Percentiles rank a stretch among this genome's conserved stretches.
phyloP scores from a whole-genome alignment of 192 early-diverging fungal species.

The Spinellus fusiger region DNA sequence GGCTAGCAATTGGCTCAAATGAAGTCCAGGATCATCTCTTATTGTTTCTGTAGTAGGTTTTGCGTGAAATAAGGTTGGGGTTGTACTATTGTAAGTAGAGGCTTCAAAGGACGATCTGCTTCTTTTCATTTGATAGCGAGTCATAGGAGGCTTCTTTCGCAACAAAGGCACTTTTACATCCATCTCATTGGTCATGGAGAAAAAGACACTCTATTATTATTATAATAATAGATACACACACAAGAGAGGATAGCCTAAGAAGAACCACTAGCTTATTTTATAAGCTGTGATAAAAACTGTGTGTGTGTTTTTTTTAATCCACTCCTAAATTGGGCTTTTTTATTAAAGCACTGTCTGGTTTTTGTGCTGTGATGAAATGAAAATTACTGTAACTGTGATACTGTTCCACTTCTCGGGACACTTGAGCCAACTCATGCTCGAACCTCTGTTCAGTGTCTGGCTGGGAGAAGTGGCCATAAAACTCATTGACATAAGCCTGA shows the following conservation, averaged over 20 bases:
- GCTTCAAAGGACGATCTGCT: conserved; percentile 20
- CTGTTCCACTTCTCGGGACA: conserved; percentile 14
- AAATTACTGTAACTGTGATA: conserved; percentile 19
- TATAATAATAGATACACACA: too few relatives aligned
- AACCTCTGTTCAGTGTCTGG: not conserved
- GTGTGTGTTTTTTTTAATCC: not conserved
- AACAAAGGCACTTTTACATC: not conserved
- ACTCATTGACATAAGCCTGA: conserved; percentile 9
- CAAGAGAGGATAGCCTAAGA: too few relatives aligned
- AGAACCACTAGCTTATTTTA: too few relatives aligned
- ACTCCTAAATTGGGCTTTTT: not conserved
- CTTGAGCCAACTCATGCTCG: not conserved
- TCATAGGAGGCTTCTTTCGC: conserved; percentile 12
- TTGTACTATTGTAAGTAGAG: conserved; percentile 11
- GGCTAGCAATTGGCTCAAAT: conserved; percentile 19
- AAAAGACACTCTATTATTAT: too few relatives aligned
- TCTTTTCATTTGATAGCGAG: not conserved
- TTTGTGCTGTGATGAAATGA: conserved; percentile 18
- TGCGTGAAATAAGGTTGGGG: not conserved
- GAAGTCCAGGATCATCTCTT: conserved; percentile 6
- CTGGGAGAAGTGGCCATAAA: not conserved
- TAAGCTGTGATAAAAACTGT: too few relatives aligned
- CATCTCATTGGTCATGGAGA: too few relatives aligned
- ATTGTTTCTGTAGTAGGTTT: not conserved
- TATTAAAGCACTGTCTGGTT: not conserved